Percentiles rank a stretch among this genome's conserved stretches.
Evolutionary conservation across 176 grass and related monocot genomes (phyloP).

Genomic region (Carex cristatella): DNA sequence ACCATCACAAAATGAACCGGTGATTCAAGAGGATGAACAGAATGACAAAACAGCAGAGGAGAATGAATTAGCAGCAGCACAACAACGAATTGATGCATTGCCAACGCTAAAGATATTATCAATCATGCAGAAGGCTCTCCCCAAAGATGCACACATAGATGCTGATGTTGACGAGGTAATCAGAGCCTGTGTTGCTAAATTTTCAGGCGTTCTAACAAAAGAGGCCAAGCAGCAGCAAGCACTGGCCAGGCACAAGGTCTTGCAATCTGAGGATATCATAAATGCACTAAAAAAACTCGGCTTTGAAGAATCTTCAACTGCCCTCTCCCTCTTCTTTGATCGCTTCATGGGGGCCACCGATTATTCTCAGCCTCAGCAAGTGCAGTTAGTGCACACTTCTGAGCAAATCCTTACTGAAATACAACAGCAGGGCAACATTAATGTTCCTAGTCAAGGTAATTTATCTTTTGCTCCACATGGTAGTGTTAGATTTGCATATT

Average conservation of each 20-base stretch:
- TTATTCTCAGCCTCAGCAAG: not conserved
- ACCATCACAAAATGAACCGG: not conserved
- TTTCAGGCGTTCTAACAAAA: not conserved
- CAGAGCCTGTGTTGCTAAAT: not conserved
- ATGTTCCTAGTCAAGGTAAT: not conserved
- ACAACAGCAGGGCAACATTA: not conserved
- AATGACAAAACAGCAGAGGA: not conserved
- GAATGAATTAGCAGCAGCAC: not conserved
- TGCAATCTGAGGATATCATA: conserved; percentile 1
- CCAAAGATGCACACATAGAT: not conserved
- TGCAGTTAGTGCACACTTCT: not conserved
- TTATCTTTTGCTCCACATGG: not conserved
- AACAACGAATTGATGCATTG: not conserved
- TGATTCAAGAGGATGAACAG: not conserved
- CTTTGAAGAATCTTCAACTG: not conserved
- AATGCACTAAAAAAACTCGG: not conserved
- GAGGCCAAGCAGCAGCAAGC: not conserved
- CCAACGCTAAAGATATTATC: not conserved
- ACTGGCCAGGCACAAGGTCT: not conserved
- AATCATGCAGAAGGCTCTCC: conserved; percentile 1
- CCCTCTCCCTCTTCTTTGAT: not conserved
- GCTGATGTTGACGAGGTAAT: not conserved
- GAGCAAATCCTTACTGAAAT: not conserved
- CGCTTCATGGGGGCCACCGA: not conserved
- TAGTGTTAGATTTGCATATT: not conserved